A percentile compares a stretch with the other conserved stretches of the same genome.
Evolutionary conservation across 495 filamentous ascomycete genomes (phyloP).

Genomic region (Hypoxylon subgilvum): DNA sequence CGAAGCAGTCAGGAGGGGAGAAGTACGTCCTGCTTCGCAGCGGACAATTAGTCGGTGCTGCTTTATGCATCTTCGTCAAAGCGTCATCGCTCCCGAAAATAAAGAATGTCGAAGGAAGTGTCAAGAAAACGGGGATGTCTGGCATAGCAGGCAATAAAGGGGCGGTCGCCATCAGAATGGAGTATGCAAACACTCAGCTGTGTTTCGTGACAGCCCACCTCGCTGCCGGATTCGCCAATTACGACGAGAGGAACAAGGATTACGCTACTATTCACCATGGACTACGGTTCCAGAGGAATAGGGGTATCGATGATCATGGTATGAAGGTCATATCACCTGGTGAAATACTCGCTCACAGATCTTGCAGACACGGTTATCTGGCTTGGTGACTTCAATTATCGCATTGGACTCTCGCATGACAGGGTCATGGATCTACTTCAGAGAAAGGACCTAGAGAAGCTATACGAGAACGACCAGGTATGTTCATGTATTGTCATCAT

Average conservation of each 20-base stretch:
- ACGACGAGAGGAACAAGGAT: constrained; percentile 92
- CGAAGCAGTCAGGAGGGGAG: constrained; percentile 64
- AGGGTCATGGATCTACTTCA: constrained; percentile 75
- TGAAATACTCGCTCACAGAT: constrained; percentile 2
- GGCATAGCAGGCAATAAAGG: constrained; percentile 99
- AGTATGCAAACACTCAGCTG: constrained; percentile 89
- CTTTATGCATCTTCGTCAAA: constrained; percentile 87
- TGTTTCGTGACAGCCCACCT: constrained; percentile 98
- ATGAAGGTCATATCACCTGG: constrained; percentile 16
- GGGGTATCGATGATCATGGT: constrained; percentile 87
- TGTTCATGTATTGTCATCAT: constrained; percentile 9
- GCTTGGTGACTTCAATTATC: constrained; percentile 98
- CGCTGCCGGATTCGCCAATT: constrained; percentile 95
- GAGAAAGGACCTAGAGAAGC: constrained; percentile 70
- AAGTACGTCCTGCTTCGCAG: constrained; percentile 89
- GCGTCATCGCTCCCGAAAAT: constrained; percentile 75
- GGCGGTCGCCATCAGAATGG: constrained; percentile 93
- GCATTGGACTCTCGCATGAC: constrained; percentile 84
- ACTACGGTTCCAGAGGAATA: constrained; percentile 85
- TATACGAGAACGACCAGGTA: constrained; percentile 95
- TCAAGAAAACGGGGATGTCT: constrained; percentile 97
- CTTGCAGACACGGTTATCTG: constrained; percentile 80
- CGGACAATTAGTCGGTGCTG: constrained; percentile 93
- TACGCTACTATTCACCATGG: constrained; percentile 88
- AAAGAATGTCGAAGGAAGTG: constrained; percentile 93